phyloP scores from a whole-genome alignment of 225 moss, liverwort and hornwort genomes.

The Marchantia polymorpha region DNA sequence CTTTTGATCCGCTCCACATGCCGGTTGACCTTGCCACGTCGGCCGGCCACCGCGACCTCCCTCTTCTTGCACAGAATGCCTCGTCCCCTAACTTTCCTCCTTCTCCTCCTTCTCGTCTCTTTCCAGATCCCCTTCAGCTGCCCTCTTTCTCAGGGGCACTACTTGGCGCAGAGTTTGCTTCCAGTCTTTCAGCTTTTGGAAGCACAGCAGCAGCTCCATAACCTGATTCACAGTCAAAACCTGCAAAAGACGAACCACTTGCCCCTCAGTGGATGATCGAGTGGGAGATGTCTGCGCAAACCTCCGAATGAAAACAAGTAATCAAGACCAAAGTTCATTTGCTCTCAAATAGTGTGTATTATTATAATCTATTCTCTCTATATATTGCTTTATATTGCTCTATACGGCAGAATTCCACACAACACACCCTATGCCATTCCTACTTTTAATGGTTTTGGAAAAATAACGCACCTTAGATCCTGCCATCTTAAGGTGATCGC shows the following conservation, averaged over 20 bases:
- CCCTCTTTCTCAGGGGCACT: constrained; percentile 71
- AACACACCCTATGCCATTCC: too few species aligned
- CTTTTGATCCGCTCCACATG: neutral
- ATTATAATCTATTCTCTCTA: too few species aligned
- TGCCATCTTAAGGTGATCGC: constrained; percentile 84
- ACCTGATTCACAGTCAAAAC: constrained; percentile 97
- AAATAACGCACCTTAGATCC: constrained; percentile 59
- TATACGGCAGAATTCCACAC: too few species aligned
- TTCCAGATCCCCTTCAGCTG: constrained; percentile 19
- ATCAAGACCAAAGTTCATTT: neutral
- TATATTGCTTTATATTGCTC: too few species aligned
- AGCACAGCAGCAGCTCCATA: constrained; percentile 70
- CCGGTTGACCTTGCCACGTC: neutral
- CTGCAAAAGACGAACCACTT: constrained; percentile 28
- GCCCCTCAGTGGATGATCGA: neutral
- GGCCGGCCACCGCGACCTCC: neutral
- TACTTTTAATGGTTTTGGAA: too few species aligned
- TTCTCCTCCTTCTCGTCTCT: neutral
- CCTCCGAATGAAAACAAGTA: too few species aligned
- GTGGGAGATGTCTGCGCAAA: neutral
- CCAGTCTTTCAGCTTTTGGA: constrained; percentile 74
- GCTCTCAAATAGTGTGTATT: too few species aligned
- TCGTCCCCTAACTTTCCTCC: neutral
- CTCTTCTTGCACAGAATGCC: too few species aligned
- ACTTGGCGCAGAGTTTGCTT: constrained; percentile 56